phyloP scores from a whole-genome alignment of 169 alveolate genomes.

The Plasmodium adleri region DNA sequence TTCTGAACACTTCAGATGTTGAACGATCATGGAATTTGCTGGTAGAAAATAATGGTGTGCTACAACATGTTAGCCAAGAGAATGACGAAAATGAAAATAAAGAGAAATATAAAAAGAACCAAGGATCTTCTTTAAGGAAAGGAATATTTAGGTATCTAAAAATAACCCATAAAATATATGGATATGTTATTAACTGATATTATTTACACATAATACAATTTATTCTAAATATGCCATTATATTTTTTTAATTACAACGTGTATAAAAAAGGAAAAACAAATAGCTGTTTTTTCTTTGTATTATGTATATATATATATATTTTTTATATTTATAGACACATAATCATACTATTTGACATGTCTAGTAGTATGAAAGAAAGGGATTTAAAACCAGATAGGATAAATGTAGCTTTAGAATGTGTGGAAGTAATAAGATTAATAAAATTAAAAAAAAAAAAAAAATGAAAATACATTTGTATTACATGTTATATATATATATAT shows the following conservation, averaged over 20 bases:
- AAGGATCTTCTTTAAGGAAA: constrained; percentile 41
- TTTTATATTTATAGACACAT: constrained; percentile 73
- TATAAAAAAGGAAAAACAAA: not conserved
- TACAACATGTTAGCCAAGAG: constrained; percentile 81
- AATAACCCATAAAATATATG: not conserved
- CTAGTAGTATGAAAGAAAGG: constrained; percentile 84
- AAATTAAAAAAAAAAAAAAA: not conserved
- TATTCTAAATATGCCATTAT: not conserved
- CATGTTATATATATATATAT: not conserved
- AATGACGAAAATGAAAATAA: constrained; percentile 39
- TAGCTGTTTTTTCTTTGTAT: not conserved
- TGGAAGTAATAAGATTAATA: constrained; percentile 73
- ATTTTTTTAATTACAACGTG: not conserved
- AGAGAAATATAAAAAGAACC: constrained; percentile 31
- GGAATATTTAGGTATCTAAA: constrained; percentile 83
- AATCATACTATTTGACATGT: constrained; percentile 83
- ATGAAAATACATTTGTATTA: not conserved
- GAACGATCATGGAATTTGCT: constrained; percentile 87
- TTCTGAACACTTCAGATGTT: constrained; percentile 69
- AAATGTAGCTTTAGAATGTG: constrained; percentile 81
- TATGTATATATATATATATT: no score
- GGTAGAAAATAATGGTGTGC: constrained; percentile 85
- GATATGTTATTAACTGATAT: not conserved
- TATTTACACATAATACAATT: not conserved
- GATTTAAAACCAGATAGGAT: constrained; percentile 87